phyloP scores from a whole-genome alignment of 1,139 yeast genomes.

The Kodamaea sp. region DNA sequence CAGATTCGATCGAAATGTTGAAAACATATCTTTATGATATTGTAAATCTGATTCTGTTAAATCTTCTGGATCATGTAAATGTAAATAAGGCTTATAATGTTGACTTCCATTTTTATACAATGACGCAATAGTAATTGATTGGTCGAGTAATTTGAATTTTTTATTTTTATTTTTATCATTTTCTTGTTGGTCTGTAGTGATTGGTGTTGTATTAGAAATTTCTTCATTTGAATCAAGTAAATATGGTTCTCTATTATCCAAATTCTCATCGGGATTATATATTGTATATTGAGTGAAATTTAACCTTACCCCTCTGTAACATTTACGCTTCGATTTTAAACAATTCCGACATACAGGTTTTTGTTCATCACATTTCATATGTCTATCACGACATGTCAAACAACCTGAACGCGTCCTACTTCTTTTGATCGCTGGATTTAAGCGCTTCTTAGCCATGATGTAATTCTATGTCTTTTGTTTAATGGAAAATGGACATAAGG shows the following conservation, averaged over 20 bases:
- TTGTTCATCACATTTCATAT: slow-evolving; percentile 48
- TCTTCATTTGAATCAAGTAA: no score
- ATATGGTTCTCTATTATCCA: neutral
- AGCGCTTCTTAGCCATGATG: slow-evolving; percentile 18
- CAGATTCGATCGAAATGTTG: slow-evolving; percentile 5
- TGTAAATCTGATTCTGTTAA: slow-evolving; percentile 32
- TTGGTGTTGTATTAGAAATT: neutral
- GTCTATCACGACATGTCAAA: slow-evolving; percentile 46
- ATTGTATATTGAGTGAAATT: slow-evolving; percentile 45
- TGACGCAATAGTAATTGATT: slow-evolving; percentile 41
- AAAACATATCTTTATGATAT: slow-evolving; percentile 26
- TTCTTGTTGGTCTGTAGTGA: neutral
- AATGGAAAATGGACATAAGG: neutral
- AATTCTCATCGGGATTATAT: slow-evolving; percentile 30
- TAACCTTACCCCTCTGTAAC: slow-evolving; percentile 43
- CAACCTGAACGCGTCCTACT: slow-evolving; percentile 44
- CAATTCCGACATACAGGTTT: slow-evolving; percentile 46
- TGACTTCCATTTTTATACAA: slow-evolving; percentile 32
- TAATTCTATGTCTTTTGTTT: neutral
- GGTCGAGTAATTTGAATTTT: slow-evolving; percentile 31
- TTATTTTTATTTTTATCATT: no score
- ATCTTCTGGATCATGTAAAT: slow-evolving; percentile 30
- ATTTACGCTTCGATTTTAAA: slow-evolving; percentile 39
- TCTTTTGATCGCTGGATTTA: slow-evolving; percentile 23
- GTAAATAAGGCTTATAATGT: slow-evolving; percentile 32